A percentile compares a stretch with the other conserved stretches of the same genome.
Conservation (phyloP, 306 rosid genomes). For the Fagus crenata region DNA sequence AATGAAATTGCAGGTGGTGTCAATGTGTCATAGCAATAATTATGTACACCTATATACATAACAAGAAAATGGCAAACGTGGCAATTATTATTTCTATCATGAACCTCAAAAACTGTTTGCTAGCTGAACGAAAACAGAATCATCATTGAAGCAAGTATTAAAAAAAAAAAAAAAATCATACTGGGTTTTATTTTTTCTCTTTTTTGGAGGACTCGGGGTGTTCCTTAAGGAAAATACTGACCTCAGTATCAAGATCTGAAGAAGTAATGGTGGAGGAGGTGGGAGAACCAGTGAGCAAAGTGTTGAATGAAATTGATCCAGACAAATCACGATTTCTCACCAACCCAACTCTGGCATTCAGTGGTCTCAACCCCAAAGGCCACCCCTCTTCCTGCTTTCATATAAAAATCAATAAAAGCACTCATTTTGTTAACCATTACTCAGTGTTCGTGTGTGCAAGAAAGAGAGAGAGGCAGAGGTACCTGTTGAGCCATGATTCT, state of each 20-base stretch:
- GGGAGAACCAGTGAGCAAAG: conserved; percentile 58
- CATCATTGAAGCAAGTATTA: background rate
- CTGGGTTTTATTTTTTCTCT: background rate
- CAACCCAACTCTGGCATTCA: conserved; percentile 62
- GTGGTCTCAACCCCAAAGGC: conserved; percentile 79
- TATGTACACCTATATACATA: background rate
- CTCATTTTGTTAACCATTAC: background rate
- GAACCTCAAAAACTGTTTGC: background rate
- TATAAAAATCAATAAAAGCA: background rate
- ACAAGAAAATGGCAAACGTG: background rate
- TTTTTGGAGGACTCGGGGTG: background rate
- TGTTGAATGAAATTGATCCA: conserved; percentile 70
- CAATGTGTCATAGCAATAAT: background rate
- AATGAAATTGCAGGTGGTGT: background rate
- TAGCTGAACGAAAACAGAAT: background rate
- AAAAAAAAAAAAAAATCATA: background rate
- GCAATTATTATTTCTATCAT: background rate
- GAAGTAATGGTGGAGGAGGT: conserved; percentile 47
- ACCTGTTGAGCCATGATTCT: conserved; percentile 64
- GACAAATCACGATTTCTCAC: conserved; percentile 51
- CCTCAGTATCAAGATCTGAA: conserved; percentile 70
- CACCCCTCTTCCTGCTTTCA: conserved; percentile 73
- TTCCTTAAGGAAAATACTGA: conserved; percentile 17
- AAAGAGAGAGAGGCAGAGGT: conserved; percentile 6
- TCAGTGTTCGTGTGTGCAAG: background rate